Percentiles rank a stretch among this genome's conserved stretches.
Conservation (phyloP, 2,329 filamentous ascomycete species). For the Cercospora sp. region DNA sequence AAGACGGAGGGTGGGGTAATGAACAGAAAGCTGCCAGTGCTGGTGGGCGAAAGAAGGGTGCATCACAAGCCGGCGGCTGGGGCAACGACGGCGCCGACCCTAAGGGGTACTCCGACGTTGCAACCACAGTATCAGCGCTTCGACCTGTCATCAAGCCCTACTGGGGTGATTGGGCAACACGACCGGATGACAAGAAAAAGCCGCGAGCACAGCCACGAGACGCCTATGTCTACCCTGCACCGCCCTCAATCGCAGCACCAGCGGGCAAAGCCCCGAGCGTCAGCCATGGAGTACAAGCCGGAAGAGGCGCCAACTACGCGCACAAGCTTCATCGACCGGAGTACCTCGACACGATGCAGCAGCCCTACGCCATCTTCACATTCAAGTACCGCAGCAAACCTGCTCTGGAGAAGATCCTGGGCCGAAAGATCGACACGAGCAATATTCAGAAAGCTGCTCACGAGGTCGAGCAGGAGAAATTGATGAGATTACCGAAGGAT, state of each 20-base stretch:
- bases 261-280: constrained; percentile 24
- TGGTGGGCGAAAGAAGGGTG: not conserved
- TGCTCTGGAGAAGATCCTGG: constrained; percentile 41
- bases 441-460: constrained; percentile 27
- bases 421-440: constrained; percentile 30
- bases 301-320: constrained; percentile 42
- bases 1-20: constrained; percentile 11
- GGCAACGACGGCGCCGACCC: constrained; percentile 14
- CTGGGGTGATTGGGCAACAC: constrained; percentile 35
- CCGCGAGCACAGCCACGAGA: constrained; percentile 26
- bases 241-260: constrained; percentile 33
- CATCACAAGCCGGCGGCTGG: constrained; percentile 13
- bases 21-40: constrained; percentile 4
- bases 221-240: constrained; percentile 37
- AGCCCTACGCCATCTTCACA: constrained; percentile 51
- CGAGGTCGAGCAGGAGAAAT: constrained; percentile 26
- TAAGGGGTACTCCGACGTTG: not conserved
- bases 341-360: constrained; percentile 45
- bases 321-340: constrained; percentile 43
- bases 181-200: constrained; percentile 8
- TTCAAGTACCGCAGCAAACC: constrained; percentile 49
- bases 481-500: constrained; percentile 37
- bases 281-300: constrained; percentile 34
- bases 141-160: constrained; percentile 37
- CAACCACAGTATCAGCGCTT: constrained; percentile 18